Evolutionary conservation across 352 stramenopile species (phyloP).

Genomic region (Globisporangium cederbergense): DNA sequence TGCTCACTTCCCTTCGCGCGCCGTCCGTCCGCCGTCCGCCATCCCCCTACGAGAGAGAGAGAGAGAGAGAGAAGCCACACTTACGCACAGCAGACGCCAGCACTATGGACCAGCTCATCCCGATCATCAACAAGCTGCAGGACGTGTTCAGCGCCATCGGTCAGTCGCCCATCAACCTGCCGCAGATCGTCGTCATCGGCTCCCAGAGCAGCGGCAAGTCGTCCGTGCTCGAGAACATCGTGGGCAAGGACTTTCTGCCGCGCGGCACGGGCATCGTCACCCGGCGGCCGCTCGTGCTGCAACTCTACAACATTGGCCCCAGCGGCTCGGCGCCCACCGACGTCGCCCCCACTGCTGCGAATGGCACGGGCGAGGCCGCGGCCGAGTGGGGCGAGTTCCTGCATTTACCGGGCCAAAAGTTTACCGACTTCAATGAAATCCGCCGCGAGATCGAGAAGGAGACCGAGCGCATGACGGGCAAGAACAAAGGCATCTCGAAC

Average conservation of each 20-base stretch:
- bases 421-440: constrained; percentile 97
- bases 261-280: constrained; percentile 98
- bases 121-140: constrained; percentile 99
- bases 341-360: constrained; percentile 18
- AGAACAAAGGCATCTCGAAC: constrained; percentile 98
- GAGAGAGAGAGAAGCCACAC: not conserved
- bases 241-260: constrained; percentile 94
- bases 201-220: constrained; percentile 97
- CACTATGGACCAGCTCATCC: constrained; percentile 98
- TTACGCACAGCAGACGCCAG: not conserved
- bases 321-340: constrained; percentile 17
- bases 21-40: no score
- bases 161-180: constrained; percentile 94
- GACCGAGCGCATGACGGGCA: constrained; percentile 94
- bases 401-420: constrained; percentile 94
- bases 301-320: constrained; percentile 93
- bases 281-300: constrained; percentile 95
- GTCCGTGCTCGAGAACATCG: constrained; percentile 95
- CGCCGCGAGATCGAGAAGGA: constrained; percentile 97
- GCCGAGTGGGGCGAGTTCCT: constrained; percentile 99
- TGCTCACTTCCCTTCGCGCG: not conserved
- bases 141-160: constrained; percentile 98
- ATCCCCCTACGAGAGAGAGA: not conserved
- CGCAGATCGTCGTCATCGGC: constrained; percentile 98
- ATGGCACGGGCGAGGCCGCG: constrained; percentile 28